Percentiles rank a stretch among this genome's conserved stretches.
phyloP scores from a whole-genome alignment of 352 stramenopile genomes.

The Pythium grandisporangium region DNA sequence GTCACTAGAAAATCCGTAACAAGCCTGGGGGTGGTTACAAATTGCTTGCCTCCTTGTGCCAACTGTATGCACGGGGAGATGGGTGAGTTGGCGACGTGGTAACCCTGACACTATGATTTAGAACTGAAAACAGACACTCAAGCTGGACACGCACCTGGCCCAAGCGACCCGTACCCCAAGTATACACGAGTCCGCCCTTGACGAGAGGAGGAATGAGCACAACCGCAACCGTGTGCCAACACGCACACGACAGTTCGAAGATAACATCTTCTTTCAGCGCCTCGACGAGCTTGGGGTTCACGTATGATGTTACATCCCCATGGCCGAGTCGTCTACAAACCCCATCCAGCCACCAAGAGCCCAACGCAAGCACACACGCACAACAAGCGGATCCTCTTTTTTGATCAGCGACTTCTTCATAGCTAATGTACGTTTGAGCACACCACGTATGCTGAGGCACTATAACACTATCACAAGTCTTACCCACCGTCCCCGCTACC shows the following conservation, averaged over 20 bases:
- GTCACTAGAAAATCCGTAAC: constrained; percentile 76
- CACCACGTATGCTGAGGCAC: background rate
- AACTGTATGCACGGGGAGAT: no score
- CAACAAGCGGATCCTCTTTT: no score
- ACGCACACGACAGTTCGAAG: constrained; percentile 68
- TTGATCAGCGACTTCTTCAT: background rate
- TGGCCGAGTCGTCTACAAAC: constrained; percentile 51
- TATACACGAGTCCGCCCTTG: constrained; percentile 85
- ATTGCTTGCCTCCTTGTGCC: constrained; percentile 64
- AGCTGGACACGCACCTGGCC: constrained; percentile 53
- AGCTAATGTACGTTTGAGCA: no score
- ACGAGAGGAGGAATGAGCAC: constrained; percentile 82
- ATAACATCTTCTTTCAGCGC: constrained; percentile 63
- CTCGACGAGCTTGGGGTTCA: constrained; percentile 70
- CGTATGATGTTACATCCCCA: constrained; percentile 56
- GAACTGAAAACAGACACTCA: no score
- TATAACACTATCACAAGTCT: no score
- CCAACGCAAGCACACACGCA: no score
- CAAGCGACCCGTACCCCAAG: constrained; percentile 90
- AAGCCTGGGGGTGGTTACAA: constrained; percentile 53
- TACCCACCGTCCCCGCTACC: constrained; percentile 79
- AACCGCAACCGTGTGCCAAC: constrained; percentile 85
- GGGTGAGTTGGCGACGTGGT: background rate
- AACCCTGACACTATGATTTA: background rate
- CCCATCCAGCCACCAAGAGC: background rate